These are phyloP conservation scores for Chaetomiaceae sp. DNA, from an alignment of 2,329 filamentous ascomycete species.

Conservation along the genomic window DNA sequence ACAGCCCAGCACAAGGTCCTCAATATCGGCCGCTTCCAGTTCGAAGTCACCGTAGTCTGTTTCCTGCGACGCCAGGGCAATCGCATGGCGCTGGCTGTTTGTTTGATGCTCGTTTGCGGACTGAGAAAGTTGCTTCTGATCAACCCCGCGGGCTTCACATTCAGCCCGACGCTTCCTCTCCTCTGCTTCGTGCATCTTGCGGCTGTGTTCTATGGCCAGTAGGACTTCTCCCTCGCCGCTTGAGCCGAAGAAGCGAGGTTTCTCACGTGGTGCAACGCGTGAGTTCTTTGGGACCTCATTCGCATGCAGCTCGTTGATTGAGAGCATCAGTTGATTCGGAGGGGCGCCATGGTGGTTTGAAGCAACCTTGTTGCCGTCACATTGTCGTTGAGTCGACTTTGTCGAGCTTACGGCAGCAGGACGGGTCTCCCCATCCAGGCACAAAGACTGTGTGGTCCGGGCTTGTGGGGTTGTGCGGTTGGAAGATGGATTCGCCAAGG, in stretches of 20 bases:
- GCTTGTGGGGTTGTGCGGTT: neutral
- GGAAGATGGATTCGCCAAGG: neutral
- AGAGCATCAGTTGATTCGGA: too few relatives aligned
- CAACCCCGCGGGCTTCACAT: neutral
- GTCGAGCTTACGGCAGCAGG: too few relatives aligned
- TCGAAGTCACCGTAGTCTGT: conserved; percentile 24
- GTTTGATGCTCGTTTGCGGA: neutral
- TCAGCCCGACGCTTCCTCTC: conserved; percentile 14
- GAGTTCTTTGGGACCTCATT: neutral
- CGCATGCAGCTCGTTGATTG: too few relatives aligned
- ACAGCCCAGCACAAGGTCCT: neutral
- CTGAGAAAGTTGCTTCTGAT: too few relatives aligned
- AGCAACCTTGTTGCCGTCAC: neutral
- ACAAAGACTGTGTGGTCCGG: too few relatives aligned
- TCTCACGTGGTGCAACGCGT: conserved; percentile 19
- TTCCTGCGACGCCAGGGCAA: conserved; percentile 17
- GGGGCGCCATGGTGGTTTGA: neutral
- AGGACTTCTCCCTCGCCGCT: conserved; percentile 25
- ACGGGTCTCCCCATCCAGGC: too few relatives aligned
- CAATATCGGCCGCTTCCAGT: conserved; percentile 10
- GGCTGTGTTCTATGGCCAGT: conserved; percentile 27
- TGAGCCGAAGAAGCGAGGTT: conserved; percentile 31
- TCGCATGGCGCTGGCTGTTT: neutral
- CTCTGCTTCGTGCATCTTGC: conserved; percentile 29
- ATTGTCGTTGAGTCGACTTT: neutral